Conservation (phyloP, 257 asterid genomes). For the Vinca minor region DNA sequence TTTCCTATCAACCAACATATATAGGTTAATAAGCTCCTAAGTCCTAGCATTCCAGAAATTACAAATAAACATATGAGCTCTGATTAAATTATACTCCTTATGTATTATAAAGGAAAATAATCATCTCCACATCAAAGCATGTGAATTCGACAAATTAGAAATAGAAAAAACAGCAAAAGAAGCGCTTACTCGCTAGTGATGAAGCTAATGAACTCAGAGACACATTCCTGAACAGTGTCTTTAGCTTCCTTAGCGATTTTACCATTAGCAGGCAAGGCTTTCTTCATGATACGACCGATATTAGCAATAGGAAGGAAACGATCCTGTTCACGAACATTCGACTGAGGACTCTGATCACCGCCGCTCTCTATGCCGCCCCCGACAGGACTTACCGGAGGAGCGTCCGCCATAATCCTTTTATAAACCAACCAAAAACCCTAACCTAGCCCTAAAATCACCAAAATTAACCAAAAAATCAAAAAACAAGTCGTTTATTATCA, state of each 20-base stretch:
- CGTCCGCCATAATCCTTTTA: conserved; percentile 20
- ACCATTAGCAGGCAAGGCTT: conserved; percentile 62
- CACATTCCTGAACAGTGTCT: conserved; percentile 74
- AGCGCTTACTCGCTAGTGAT: conserved; percentile 66
- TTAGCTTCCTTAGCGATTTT: conserved; percentile 71
- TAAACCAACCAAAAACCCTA: conserved; percentile 18
- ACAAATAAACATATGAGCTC: not conserved
- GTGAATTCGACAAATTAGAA: not conserved
- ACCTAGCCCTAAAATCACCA: conserved; percentile 4
- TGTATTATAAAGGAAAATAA: not conserved
- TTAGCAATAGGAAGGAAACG: conserved; percentile 66
- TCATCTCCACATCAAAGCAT: not conserved
- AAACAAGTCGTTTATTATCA: not conserved
- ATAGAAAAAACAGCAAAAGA: not conserved
- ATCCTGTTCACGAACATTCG: conserved; percentile 60
- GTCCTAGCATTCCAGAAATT: not conserved
- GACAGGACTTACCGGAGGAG: conserved; percentile 20
- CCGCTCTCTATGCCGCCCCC: conserved; percentile 45
- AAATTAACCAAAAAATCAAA: not conserved
- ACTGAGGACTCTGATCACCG: conserved; percentile 69
- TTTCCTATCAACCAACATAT: not conserved
- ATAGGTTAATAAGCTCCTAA: not conserved
- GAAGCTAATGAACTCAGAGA: conserved; percentile 66
- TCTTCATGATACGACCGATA: conserved; percentile 69
- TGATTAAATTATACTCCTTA: not conserved